Evolutionary conservation across 1,284 basidiomycete species (phyloP), one percentile per base, ranked within the genome.

Genomic region (Sporisorium scitamineum): DNA sequence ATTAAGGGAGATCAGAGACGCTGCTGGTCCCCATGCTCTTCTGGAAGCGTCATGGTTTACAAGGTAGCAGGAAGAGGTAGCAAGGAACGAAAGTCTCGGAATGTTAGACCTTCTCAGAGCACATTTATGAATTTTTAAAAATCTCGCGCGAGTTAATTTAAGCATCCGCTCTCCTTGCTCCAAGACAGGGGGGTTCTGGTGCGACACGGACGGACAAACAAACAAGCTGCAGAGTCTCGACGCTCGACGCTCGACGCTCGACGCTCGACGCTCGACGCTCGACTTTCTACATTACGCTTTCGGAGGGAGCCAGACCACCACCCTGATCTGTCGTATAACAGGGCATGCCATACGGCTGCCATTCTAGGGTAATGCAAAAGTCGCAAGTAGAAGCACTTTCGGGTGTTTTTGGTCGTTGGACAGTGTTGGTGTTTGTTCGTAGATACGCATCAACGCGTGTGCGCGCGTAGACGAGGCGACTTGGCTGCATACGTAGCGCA

Each of bases 171-270:
- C 37, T 10, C 18, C 20, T 44, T 3, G 42, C 24, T 31, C 41
- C 48, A 58, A 53, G 62, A 64, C 62, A 64, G 62, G 61, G 61
- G n/a, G 61, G 3, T 7, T 50, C n/a, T 14, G 2, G 24, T n/a
- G 61, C 59, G 44, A 61, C 59, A 27, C 22, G 13, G 5, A n/a
- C 20, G 13, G 31, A n/a, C 34, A 39, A 18, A 41, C 24, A 41
- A 52, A 32, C 39, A 31, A 20, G 37, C 26, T 44, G 53, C 52
- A 41, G n/a, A 27, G 53, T 54, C 53, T 54, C 53, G 41, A 42
- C 39, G 29, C 32, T 51, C 16, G 48, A 32, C n/a, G n/a, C n/a
- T n/a, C n/a, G n/a, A n/a, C n/a, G n/a, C 53, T 54, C 53, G 41
- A 42, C 39, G 29, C 32, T 51, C 16, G 48, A 32, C n/a, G n/a